These are phyloP conservation scores for Datisca glomerata DNA, from an alignment of 306 rosid genomes.

Conservation along the genomic window DNA sequence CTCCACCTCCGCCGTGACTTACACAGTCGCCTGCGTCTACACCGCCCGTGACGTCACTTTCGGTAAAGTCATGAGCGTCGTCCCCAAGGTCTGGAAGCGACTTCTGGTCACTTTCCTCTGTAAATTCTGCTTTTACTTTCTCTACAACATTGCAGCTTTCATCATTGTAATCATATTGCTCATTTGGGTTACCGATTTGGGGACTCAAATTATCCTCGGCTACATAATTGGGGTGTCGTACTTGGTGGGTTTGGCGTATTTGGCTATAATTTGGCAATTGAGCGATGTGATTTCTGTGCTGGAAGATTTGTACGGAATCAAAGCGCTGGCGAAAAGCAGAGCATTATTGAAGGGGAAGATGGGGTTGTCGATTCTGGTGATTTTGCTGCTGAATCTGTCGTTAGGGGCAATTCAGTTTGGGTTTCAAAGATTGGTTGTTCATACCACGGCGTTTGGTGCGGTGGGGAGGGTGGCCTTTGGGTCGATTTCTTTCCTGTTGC, in stretches of 20 bases:
- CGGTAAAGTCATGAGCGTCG: slow-evolving; percentile 12
- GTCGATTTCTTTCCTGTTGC: slow-evolving; percentile 8
- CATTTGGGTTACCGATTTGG: too few relatives aligned
- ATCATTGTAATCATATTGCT: neutral
- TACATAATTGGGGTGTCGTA: too few relatives aligned
- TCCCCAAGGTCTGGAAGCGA: slow-evolving; percentile 23
- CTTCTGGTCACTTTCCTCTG: slow-evolving; percentile 19
- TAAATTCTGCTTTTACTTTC: slow-evolving; percentile 5
- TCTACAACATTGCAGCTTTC: slow-evolving; percentile 4
- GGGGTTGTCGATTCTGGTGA: neutral
- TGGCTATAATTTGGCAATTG: slow-evolving; percentile 14
- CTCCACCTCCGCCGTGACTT: slow-evolving; percentile 26
- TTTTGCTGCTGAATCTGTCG: neutral
- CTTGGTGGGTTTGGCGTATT: slow-evolving; percentile 6
- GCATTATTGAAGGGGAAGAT: slow-evolving; percentile 13
- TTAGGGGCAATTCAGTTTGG: neutral
- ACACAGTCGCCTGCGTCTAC: slow-evolving; percentile 25
- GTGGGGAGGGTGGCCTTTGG: neutral
- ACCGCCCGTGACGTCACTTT: slow-evolving; percentile 11
- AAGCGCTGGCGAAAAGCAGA: slow-evolving; percentile 14
- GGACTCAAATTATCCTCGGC: too few relatives aligned
- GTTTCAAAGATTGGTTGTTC: slow-evolving; percentile 9
- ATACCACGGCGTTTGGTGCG: neutral
- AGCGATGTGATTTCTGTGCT: slow-evolving; percentile 17
- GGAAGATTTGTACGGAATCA: slow-evolving; percentile 12